These are phyloP conservation scores for Candida sp. DNA, from an alignment of 1,139 yeast species.

Conservation along the genomic window DNA sequence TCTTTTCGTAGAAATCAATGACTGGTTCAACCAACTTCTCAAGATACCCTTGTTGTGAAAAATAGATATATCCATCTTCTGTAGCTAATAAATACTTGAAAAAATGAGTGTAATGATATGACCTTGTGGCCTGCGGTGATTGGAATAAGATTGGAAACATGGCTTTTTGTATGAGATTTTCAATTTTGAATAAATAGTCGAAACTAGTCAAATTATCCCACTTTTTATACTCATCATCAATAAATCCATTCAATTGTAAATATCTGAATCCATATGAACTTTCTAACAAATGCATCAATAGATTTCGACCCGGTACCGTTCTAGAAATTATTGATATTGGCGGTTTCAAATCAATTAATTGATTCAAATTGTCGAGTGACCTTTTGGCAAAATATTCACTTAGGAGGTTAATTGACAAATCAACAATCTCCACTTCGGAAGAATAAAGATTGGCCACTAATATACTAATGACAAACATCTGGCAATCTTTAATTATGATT, in stretches of 20 bases:
- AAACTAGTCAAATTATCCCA: constrained; percentile 23
- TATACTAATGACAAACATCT: constrained; percentile 40
- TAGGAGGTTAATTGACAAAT: constrained; percentile 50
- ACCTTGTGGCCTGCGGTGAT: constrained; percentile 7
- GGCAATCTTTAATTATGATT: constrained; percentile 27
- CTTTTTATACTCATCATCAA: constrained; percentile 27
- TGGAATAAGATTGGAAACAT: constrained; percentile 23
- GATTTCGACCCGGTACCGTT: constrained; percentile 20
- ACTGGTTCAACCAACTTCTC: constrained; percentile 23
- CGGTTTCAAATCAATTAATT: constrained; percentile 29
- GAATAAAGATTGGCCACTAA: constrained; percentile 74
- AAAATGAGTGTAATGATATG: constrained; percentile 59
- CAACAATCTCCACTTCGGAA: constrained; percentile 52
- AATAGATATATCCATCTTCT: constrained; percentile 64
- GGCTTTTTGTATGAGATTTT: constrained; percentile 15
- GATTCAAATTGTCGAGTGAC: constrained; percentile 15
- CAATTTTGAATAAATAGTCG: constrained; percentile 21
- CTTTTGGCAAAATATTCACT: constrained; percentile 12
- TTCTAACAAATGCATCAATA: constrained; percentile 27
- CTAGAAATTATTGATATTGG: constrained; percentile 24
- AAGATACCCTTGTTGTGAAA: constrained; percentile 24
- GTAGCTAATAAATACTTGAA: constrained; percentile 80
- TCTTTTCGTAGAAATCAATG: constrained; percentile 12
- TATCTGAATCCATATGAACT: constrained; percentile 34
- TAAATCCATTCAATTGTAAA: constrained; percentile 29